Evolutionary conservation across 257 asterid genomes (phyloP), one percentile per base, ranked within the genome.

Genomic region (Agastache rugosa): DNA sequence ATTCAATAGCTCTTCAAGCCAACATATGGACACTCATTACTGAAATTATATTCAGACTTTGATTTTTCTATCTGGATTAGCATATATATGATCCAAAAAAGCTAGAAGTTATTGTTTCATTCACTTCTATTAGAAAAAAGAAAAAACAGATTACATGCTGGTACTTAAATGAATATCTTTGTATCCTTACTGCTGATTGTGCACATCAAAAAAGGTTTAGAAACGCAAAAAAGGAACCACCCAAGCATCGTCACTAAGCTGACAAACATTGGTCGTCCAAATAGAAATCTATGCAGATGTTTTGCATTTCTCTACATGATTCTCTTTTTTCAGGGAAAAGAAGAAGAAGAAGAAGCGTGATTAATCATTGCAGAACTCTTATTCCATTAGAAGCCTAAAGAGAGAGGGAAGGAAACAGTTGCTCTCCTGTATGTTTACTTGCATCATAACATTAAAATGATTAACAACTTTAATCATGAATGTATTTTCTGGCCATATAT

Each of bases 401-500:
- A 59, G 31, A 54, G 35, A 27, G 4, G 12, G 11, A 27, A 27
- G 44, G 11, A 59, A 12, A 19, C 42, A 59, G 44, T 29, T 27
- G 9, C 16, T 59, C 58, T 51, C 58, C 23, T 20, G 61, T 53
- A 53, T 8, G 60, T 54, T 54, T 54, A 54, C 61, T 20, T 54
- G 61, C 61, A 34, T 29, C 6, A 51, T 12, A 34, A 19, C 12
- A 12, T 37, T 5, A 31, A 22, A 16, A 62, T 45, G 50, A 41
- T 2, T 11, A 8, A 39, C 11, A 35, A 22, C 10, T 9, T 22
- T 14, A 9, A 23, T 15, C n/a, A 41, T 6, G 37, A 22, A 68
- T 8, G 25, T 60, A 17, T 44, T 44, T 35, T 63, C 16, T 51
- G 14, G 60, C 27, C 25, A 19, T 3, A 34, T 23, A 51, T 5